A percentile compares a stretch with the other conserved stretches of the same genome.
phyloP scores from a whole-genome alignment of 257 asterid species.

The Paraleonurus japonicus region DNA sequence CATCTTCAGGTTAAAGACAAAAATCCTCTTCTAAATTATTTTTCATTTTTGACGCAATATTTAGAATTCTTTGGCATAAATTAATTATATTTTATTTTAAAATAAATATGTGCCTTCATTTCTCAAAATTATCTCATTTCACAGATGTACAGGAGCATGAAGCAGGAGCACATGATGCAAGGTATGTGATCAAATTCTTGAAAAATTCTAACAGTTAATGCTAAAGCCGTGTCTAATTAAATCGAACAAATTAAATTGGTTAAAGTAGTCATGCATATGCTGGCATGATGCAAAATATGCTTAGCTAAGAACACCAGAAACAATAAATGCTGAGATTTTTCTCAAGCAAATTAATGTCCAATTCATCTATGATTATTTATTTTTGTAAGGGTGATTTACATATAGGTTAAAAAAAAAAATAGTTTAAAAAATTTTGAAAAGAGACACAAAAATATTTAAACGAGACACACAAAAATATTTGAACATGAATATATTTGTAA shows the following conservation, averaged over 20 bases:
- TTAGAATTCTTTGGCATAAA: neutral
- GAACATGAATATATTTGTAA: too few relatives aligned
- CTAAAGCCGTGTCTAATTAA: neutral
- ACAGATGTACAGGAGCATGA: conserved; percentile 84
- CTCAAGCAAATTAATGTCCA: neutral
- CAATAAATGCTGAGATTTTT: neutral
- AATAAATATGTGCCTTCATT: neutral
- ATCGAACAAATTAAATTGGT: neutral
- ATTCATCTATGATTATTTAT: neutral
- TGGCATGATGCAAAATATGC: neutral
- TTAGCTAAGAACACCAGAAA: neutral
- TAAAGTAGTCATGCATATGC: neutral
- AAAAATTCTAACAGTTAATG: neutral
- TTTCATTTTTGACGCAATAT: conserved; percentile 1
- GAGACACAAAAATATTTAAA: too few relatives aligned
- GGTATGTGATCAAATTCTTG: conserved; percentile 38
- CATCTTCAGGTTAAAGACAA: conserved; percentile 72
- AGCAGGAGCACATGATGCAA: conserved; percentile 55
- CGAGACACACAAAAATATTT: too few relatives aligned
- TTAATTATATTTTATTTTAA: neutral
- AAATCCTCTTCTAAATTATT: neutral
- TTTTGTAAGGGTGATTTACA: too few relatives aligned
- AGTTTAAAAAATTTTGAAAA: too few relatives aligned
- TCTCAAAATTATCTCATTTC: conserved; percentile 11
- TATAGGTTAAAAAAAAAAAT: too few relatives aligned